Conservation (phyloP, 2,329 filamentous ascomycete genomes). For the Apiospora malaysiana region DNA sequence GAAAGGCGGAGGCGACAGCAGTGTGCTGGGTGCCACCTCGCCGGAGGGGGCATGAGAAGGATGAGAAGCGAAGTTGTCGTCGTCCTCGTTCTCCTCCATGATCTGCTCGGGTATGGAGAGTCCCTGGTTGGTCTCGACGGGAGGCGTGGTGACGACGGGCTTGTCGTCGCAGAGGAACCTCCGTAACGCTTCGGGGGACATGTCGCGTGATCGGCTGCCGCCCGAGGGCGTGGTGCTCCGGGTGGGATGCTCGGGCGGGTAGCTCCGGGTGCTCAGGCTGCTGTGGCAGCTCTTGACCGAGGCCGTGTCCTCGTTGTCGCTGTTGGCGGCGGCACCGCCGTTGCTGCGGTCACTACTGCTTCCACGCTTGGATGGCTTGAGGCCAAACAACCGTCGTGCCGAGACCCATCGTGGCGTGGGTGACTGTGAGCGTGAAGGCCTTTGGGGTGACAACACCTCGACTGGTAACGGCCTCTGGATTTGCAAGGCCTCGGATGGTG, state of each 20-base stretch:
- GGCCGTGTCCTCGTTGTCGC: constrained; percentile 28
- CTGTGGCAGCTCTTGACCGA: constrained; percentile 28
- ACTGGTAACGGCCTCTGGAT: constrained; percentile 30
- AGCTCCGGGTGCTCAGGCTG: constrained; percentile 34
- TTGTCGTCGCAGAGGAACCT: constrained; percentile 57
- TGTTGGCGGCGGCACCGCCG: constrained; percentile 35
- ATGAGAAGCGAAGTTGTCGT: constrained; percentile 67
- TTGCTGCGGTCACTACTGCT: constrained; percentile 41
- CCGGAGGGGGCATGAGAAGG: constrained; percentile 55
- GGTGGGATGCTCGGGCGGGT: constrained; percentile 18
- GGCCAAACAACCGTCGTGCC: constrained; percentile 56
- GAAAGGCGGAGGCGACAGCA: constrained; percentile 60
- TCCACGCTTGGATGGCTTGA: constrained; percentile 44
- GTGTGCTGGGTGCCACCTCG: constrained; percentile 51
- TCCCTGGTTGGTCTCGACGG: constrained; percentile 41
- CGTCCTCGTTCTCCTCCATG: constrained; percentile 60
- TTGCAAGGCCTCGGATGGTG: constrained; percentile 35
- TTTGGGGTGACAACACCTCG: constrained; percentile 35
- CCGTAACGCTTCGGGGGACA: constrained; percentile 61
- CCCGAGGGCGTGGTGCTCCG: constrained; percentile 46
- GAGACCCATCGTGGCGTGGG: constrained; percentile 57
- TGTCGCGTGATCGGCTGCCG: constrained; percentile 53
- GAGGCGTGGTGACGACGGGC: constrained; percentile 38
- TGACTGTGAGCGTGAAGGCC: constrained; percentile 53
- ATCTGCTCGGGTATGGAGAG: constrained; percentile 53